Percentiles rank a stretch among this genome's conserved stretches.
Evolutionary conservation across 2,329 filamentous ascomycete species (phyloP).

Genomic region (Cadophora malorum): DNA sequence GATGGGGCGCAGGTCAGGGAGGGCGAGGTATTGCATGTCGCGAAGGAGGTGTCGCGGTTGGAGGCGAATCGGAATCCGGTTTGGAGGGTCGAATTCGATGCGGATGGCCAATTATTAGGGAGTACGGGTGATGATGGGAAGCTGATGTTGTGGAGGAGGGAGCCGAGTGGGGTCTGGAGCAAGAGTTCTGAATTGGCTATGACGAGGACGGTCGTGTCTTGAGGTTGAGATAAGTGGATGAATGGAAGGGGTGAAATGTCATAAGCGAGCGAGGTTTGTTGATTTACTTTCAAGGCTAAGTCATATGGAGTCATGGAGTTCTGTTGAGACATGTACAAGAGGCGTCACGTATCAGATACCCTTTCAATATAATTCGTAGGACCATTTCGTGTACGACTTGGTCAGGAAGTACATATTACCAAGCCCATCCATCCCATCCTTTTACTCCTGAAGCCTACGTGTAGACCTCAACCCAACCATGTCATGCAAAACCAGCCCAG

Average conservation of each 20-base stretch:
- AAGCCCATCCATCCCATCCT: not conserved
- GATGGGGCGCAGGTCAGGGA: constrained; percentile 57
- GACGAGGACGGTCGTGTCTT: constrained; percentile 29
- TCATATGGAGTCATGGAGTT: not conserved
- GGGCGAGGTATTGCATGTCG: constrained; percentile 69
- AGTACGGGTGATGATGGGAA: constrained; percentile 79
- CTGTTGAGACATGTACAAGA: not conserved
- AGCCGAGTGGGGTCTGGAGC: constrained; percentile 42
- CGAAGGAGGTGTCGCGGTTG: constrained; percentile 69
- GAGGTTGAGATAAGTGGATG: not conserved
- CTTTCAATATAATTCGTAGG: constrained; percentile 12
- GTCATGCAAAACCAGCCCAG: constrained; percentile 18
- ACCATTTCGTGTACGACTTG: not conserved
- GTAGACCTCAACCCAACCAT: constrained; percentile 18
- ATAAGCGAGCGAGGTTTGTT: constrained; percentile 6
- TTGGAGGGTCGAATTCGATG: constrained; percentile 76
- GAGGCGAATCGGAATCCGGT: constrained; percentile 73
- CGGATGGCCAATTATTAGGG: constrained; percentile 73
- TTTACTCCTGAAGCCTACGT: constrained; percentile 8
- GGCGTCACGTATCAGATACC: constrained; percentile 21
- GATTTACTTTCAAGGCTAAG: not conserved
- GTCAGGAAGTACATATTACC: constrained; percentile 5
- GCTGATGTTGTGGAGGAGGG: constrained; percentile 65
- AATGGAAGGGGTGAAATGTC: no score
- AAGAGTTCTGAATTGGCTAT: constrained; percentile 44